Evolutionary conservation across 129 eudicot genomes (phyloP).

Genomic region (Flaveria ramosissima): DNA sequence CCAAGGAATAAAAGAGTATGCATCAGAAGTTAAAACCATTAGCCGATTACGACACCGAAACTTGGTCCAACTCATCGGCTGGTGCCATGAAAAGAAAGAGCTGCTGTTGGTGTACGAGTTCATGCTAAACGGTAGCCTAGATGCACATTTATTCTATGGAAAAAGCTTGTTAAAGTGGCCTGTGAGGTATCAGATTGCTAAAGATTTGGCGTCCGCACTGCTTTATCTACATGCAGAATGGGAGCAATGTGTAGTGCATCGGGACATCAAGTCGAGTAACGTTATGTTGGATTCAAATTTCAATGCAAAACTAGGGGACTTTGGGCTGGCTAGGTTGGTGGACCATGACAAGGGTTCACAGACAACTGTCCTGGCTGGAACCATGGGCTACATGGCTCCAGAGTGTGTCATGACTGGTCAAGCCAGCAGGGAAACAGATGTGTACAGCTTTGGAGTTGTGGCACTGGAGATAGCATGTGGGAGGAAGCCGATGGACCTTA

Average conservation of each 20-base stretch:
- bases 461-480: constrained; percentile 51
- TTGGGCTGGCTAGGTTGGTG: constrained; percentile 51
- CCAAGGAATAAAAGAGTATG: constrained; percentile 53
- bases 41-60: constrained; percentile 48
- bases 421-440: constrained; percentile 54
- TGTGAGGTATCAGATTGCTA: constrained; percentile 42
- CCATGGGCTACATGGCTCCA: constrained; percentile 63
- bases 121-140: constrained; percentile 48
- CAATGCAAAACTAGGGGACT: constrained; percentile 54
- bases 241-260: constrained; percentile 49
- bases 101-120: constrained; percentile 39
- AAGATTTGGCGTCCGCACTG: constrained; percentile 45
- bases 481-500: constrained; percentile 36
- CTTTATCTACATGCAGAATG: constrained; percentile 47
- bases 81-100: constrained; percentile 56
- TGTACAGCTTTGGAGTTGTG: constrained; percentile 58
- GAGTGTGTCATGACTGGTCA: constrained; percentile 48
- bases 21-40: constrained; percentile 55
- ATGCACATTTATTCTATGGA: constrained; percentile 42
- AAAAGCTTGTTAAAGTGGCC: constrained; percentile 42
- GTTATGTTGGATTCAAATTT: constrained; percentile 55
- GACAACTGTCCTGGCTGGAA: constrained; percentile 53
- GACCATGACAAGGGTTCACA: constrained; percentile 49
- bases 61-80: constrained; percentile 52
- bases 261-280: constrained; percentile 50